Base-by-base conservation (phyloP, 768 basidiomycete genomes). In the Asterophora lycoperdoides region DNA sequence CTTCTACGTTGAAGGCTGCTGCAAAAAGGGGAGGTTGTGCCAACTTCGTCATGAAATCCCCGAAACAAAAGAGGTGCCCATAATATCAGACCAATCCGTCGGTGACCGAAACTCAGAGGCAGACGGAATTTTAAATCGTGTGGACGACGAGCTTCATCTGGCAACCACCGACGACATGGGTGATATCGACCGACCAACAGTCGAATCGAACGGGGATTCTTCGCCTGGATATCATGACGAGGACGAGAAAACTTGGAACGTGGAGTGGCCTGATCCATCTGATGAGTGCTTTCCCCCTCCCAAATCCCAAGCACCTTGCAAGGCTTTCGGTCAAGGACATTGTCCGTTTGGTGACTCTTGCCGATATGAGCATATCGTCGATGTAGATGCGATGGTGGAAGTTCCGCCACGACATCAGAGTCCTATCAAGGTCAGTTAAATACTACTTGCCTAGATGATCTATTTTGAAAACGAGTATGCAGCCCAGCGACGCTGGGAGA, bases 311-410 rank as follows among this genome's bases (percentile, higher is more conserved):
- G 48, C 58, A 18, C 65, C 65, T 18, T 73, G 71, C 52, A 65
- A 59, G 48, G 55, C 46, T 17, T 70, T 63, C 55, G 68, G 64
- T 1, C 68, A 72, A 53, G 70, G 70, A 8, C 57, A 61, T 54
- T 72, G 71, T 42, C 8, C 5, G 9, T 52, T 18, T 9, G 68
- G 66, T 10, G 66, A 67, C 23, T 37, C 40, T 9, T 72, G 71
- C 44, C 30, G 7, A 7, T 67, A 58, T 41, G 45, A 56, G 15
- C 72, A 72, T 44, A 53, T 66, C 28, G 44, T 56, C n/a, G 52
- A 49, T 5, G 23, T 42, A n/a, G 50, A 51, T 20, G 48, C n/a
- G 6, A 3, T 5, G 17, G 9, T 44, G 30, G 57, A 62, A 20
- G 53, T 49, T 30, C 20, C 33, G n/a, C 7, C 14, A 20, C 35